Base-by-base conservation (phyloP, 2,329 filamentous ascomycete species). In the Penicillium sp. region DNA sequence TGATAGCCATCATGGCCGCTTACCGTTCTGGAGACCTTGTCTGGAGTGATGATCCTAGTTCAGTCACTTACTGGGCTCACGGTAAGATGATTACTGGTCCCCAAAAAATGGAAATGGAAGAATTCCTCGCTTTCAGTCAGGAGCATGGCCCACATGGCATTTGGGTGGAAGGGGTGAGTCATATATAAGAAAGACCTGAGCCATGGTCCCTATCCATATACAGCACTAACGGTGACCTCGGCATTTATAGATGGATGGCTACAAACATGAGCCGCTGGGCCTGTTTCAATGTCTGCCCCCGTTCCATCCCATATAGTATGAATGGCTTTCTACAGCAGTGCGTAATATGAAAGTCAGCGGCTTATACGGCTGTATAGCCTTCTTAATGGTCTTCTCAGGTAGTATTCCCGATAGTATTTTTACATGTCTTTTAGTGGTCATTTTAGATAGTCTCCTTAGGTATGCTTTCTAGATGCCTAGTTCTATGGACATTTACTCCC, bases 81-180 rank as follows among this genome's bases (percentile, higher is more conserved):
- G 45, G 45, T 1, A 19, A 33, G 32, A n/a, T 41, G 28, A 12
- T 47, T n/a, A n/a, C 6, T 1, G 19, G 44, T 4, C 28, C 44
- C 1, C 24, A 26, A 17, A 15, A 40, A 13, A 29, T 33, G 12
- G 24, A 33, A 3, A 26, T 33, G 28, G 7, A 40, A 1, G 44
- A 46, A 22, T 21, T 46, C 19, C 19, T 22, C n/a, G 19, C 26
- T 26, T 21, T 40, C 6, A 39, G 13, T n/a, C 3, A 5, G 28
- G 4, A 46, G 28, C 3, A 6, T 40, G 28, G 26, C 19, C 9
- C n/a, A 6, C 12, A 15, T n/a, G 44, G 35, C 6, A 4, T 46
- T 7, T 46, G 35, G 44, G 44, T 46, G 7, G 44, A 46, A 40
- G 35, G 44, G 32, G 44, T 46, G 28, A 39, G 34, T 46, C 24